phyloP scores from a whole-genome alignment of 2,329 filamentous ascomycete species.

The Stylonectria norvegica region DNA sequence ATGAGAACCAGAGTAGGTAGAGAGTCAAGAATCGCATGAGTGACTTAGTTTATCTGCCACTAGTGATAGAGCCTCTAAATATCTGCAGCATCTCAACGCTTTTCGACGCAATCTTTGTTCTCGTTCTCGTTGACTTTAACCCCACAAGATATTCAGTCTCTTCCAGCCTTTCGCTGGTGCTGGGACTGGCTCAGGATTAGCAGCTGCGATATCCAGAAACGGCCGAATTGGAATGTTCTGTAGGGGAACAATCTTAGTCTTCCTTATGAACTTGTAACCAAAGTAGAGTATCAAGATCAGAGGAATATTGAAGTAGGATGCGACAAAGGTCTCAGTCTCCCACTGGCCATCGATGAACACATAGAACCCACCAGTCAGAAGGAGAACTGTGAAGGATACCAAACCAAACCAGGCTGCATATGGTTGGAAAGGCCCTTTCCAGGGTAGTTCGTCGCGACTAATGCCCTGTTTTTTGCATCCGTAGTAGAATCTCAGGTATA shows the following conservation, averaged over 20 bases:
- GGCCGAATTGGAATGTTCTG: slow-evolving; percentile 17
- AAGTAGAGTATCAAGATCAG: slow-evolving; percentile 54
- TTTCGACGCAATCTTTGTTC: no score
- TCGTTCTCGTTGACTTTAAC: no score
- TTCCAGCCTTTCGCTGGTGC: slow-evolving; percentile 12
- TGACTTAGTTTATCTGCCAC: no score
- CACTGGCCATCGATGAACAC: slow-evolving; percentile 64
- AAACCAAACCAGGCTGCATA: slow-evolving; percentile 59
- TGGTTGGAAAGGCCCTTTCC: slow-evolving; percentile 46
- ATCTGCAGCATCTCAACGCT: no score
- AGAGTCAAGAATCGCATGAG: no score
- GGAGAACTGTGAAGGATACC: slow-evolving; percentile 51
- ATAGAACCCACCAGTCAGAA: slow-evolving; percentile 66
- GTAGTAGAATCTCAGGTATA: slow-evolving; percentile 50
- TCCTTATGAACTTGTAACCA: slow-evolving; percentile 48
- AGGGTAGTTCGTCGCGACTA: slow-evolving; percentile 42
- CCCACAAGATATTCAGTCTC: slow-evolving; percentile 18
- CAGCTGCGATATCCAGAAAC: slow-evolving; percentile 15
- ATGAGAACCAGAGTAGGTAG: no score
- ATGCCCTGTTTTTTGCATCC: slow-evolving; percentile 50
- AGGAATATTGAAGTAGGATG: slow-evolving; percentile 55
- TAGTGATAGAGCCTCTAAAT: no score
- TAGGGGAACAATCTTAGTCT: slow-evolving; percentile 15
- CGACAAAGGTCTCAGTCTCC: slow-evolving; percentile 56
- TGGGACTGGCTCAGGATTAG: slow-evolving; percentile 7